Percentiles rank a stretch among this genome's conserved stretches.
These are phyloP conservation scores for Colletotrichum sp. DNA, from an alignment of 2,329 filamentous ascomycete genomes.

Conservation along the genomic window DNA sequence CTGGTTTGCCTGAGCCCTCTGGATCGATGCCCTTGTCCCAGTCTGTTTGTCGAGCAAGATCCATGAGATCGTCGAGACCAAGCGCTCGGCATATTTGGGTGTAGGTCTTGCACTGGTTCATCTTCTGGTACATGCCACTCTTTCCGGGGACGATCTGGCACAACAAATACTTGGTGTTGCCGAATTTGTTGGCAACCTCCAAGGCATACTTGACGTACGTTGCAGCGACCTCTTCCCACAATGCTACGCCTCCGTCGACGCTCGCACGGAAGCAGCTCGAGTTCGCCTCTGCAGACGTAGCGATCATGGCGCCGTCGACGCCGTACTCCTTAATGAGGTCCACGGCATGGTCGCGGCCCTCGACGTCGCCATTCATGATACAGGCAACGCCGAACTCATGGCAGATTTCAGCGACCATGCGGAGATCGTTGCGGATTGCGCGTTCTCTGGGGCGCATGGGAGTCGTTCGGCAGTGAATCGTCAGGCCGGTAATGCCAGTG, in stretches of 20 bases:
- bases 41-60: constrained; percentile 71
- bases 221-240: constrained; percentile 79
- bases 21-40: constrained; percentile 63
- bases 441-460: constrained; percentile 92
- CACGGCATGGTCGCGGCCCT: constrained; percentile 73
- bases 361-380: constrained; percentile 94
- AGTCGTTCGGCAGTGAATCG: constrained; percentile 93
- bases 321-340: constrained; percentile 77
- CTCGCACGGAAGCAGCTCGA: constrained; percentile 81
- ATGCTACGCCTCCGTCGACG: constrained; percentile 71
- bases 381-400: constrained; percentile 87
- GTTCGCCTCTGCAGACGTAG: constrained; percentile 89
- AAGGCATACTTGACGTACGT: constrained; percentile 77
- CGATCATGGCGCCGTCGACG: constrained; percentile 98
- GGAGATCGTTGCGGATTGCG: constrained; percentile 84
- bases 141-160: constrained; percentile 87
- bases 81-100: constrained; percentile 69
- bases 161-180: constrained; percentile 93
- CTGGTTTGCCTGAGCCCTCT: constrained; percentile 42
- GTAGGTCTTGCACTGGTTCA: constrained; percentile 75
- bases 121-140: constrained; percentile 62
- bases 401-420: constrained; percentile 83
- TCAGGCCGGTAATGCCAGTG: constrained; percentile 91
- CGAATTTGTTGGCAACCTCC: constrained; percentile 82
- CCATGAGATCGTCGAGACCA: constrained; percentile 66